Conservation (phyloP, 2,329 filamentous ascomycete genomes). For the Talaromyces sp. region DNA sequence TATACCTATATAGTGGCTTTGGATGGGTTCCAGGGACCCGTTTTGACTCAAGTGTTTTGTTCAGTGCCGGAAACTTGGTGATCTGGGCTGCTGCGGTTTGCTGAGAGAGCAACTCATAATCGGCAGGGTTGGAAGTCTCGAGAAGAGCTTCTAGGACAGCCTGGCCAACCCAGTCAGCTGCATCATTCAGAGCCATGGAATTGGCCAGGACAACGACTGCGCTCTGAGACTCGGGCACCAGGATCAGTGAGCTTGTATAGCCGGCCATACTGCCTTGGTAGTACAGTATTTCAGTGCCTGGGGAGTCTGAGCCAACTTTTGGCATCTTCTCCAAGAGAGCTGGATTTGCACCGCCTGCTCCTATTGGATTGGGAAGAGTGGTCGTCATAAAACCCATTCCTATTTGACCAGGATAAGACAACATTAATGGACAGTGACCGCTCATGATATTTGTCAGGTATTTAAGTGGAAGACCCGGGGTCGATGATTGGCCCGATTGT, state of each 20-base stretch:
- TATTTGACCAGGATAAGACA: not conserved
- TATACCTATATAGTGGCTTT: conserved; percentile 6
- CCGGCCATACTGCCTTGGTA: not conserved
- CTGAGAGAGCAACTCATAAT: not conserved
- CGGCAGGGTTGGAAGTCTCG: not conserved
- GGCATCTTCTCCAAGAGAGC: not conserved
- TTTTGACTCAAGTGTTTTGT: not conserved
- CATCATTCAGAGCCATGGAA: not conserved
- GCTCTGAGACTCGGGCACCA: not conserved
- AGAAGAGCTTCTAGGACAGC: not conserved
- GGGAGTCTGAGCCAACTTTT: not conserved
- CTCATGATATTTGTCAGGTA: not conserved
- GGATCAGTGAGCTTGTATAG: not conserved
- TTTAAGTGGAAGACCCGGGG: not conserved
- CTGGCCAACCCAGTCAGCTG: not conserved
- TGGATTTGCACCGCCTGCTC: not conserved
- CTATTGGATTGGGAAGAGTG: not conserved
- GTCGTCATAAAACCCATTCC: not conserved
- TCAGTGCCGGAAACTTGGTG: not conserved
- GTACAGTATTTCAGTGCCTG: not conserved
- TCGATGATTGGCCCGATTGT: not conserved
- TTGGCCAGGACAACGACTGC: not conserved
- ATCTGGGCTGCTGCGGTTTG: not conserved
- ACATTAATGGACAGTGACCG: not conserved
- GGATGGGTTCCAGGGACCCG: conserved; percentile 3